These are phyloP conservation scores for Lizanozyma gosingica DNA, from an alignment of 1,139 yeast species.

Conservation along the genomic window DNA sequence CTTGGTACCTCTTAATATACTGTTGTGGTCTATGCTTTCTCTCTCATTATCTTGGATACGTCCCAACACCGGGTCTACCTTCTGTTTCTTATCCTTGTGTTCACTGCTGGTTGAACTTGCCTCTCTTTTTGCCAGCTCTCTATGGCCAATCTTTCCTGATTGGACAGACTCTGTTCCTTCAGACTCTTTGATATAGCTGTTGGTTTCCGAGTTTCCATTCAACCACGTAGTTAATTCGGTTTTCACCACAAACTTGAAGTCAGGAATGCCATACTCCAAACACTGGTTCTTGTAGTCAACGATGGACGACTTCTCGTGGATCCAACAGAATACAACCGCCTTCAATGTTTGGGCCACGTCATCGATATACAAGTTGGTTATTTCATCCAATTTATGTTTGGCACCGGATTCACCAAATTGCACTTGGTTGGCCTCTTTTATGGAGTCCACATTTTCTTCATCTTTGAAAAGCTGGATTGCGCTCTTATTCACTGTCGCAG, in stretches of 20 bases:
- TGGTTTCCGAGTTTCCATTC: constrained; percentile 52
- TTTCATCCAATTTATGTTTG: constrained; percentile 25
- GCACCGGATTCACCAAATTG: constrained; percentile 18
- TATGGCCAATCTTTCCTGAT: too few species aligned
- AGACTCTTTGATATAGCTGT: constrained; percentile 38
- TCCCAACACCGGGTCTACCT: constrained; percentile 47
- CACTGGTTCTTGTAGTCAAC: constrained; percentile 79
- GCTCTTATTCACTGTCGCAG: constrained; percentile 16
- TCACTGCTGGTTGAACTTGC: constrained; percentile 1
- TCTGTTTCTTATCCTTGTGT: constrained; percentile 14
- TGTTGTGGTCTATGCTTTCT: constrained; percentile 67
- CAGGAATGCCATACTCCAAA: constrained; percentile 52
- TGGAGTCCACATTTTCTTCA: constrained; percentile 16
- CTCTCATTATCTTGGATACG: constrained; percentile 54
- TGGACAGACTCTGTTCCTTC: constrained; percentile 2
- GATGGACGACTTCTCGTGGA: constrained; percentile 62
- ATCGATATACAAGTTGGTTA: constrained; percentile 54
- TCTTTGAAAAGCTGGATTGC: constrained; percentile 17
- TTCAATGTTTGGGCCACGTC: constrained; percentile 43
- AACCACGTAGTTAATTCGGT: constrained; percentile 80
- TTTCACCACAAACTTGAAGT: constrained; percentile 78
- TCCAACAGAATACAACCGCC: constrained; percentile 75
- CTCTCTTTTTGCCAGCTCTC: neutral
- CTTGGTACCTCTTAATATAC: constrained; percentile 71
- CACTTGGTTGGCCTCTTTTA: constrained; percentile 29